These are phyloP conservation scores for Collybia mongolica DNA, from an alignment of 768 basidiomycete genomes.

Conservation along the genomic window DNA sequence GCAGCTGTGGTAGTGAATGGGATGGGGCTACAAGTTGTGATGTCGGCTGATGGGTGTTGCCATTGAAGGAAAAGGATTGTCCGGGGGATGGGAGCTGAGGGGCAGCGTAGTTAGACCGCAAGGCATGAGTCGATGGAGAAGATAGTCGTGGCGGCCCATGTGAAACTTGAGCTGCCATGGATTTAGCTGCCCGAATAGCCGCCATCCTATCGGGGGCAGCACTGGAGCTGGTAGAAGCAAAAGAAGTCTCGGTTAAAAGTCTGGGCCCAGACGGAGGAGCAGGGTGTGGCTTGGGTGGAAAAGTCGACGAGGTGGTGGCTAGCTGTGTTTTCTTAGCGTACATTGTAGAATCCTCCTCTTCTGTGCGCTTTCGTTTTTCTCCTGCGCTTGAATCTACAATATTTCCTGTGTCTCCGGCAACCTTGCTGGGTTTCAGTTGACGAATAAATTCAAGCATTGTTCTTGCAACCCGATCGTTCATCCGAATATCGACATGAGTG, in stretches of 20 bases:
- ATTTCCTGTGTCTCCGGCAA: constrained; percentile 10
- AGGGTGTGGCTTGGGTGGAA: not conserved
- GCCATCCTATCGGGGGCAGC: constrained; percentile 20
- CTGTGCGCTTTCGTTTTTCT: constrained; percentile 17
- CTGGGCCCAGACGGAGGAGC: not conserved
- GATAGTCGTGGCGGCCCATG: constrained; percentile 10
- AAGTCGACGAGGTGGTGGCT: not conserved
- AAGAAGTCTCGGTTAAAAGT: not conserved
- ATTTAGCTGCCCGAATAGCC: constrained; percentile 20
- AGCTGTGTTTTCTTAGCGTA: not conserved
- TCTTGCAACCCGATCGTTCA: constrained; percentile 56
- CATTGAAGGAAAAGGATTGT: constrained; percentile 15
- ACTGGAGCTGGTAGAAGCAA: constrained; percentile 1
- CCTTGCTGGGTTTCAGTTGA: constrained; percentile 17
- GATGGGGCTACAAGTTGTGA: too few species aligned
- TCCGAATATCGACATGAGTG: constrained; percentile 60
- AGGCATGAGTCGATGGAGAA: not conserved
- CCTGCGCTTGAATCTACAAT: constrained; percentile 3
- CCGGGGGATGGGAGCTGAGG: constrained; percentile 26
- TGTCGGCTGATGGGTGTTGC: not conserved
- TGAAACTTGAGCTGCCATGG: constrained; percentile 6
- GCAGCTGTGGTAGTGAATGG: not conserved
- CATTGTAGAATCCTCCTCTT: constrained; percentile 8
- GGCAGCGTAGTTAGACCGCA: constrained; percentile 2
- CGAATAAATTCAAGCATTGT: constrained; percentile 52